Base-by-base conservation (phyloP, 371 early-diverging fungal species). In the Catenaria anguillulae region DNA sequence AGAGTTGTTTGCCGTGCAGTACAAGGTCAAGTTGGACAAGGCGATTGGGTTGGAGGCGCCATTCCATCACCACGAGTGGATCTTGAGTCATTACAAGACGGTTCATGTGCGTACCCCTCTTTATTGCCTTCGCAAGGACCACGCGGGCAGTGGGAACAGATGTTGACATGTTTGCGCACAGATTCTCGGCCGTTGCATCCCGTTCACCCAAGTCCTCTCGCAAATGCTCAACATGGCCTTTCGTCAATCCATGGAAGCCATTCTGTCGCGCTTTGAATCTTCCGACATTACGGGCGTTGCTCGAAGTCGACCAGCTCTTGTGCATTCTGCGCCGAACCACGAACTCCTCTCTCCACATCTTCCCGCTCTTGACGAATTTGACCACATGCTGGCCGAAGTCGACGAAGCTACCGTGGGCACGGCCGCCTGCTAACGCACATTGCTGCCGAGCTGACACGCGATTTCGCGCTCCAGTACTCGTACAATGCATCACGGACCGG, bases 351-450 rank as follows among this genome's bases (percentile, higher is more conserved):
- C 67, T 0, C 35, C 67, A 45, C 31, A 61, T 48, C 59, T 75
- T 24, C 48, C 43, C 8, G 29, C 2, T 1, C 64, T 77, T 10
- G 75, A 75, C 21, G 48, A 58, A 10, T 78, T 75, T n/a, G 75
- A 72, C 21, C 68, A 67, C 56, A 67, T 78, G 37, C 66, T 78
- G 8, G 65, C 63, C 8, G 77, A 78, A 60, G 67, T 69, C 2
- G 71, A 77, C 63, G 78, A 75, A 52, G 36, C 65, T 17, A 33
- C 68, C 33, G 65, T 59, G 33, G 37, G 17, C 70, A 69, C 54
- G 77, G 77, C 10, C 64, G 78, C 29, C 73, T 78, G 37, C 24
- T 71, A 0, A 46, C 74, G 35, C 78, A 78, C 60, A 65, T 64
- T 0, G 56, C 68, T n/a, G 56, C 50, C 4, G 73, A 78, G 66